Evolutionary conservation across 1,284 basidiomycete genomes (phyloP), one percentile per base, ranked within the genome.

Genomic region (Tetrapyrgos nigripes): DNA sequence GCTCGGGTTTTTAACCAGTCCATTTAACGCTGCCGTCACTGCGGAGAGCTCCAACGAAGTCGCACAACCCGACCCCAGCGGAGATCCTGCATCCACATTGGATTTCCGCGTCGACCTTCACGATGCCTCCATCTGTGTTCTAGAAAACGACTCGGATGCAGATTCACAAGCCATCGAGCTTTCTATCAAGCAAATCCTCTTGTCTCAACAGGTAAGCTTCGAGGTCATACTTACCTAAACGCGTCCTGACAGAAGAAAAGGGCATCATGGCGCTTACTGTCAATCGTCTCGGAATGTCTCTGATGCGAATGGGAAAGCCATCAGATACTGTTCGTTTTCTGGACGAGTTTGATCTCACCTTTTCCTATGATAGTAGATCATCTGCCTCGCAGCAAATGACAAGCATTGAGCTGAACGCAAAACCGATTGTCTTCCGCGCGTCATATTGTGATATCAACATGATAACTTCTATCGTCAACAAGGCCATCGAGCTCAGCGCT

Each of bases 371-470:
- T 73, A 94, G 83, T 61, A 87, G 92, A 3, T 82, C 86, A n/a
- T 84, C 88, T 14, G 83, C 85, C 2, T 83, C 82, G 2, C 89
- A 93, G 55, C 88, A 92, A 65, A 89, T 89, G 77, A 92, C 92
- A 6, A 94, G 83, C 67, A 91, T 98, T 60, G 95, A 98, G 70
- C 73, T 97, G 24, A 81, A 85, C n/a, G 79, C 89, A 13, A 91
- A 91, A 64, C 89, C 96, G 1, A 84, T 98, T 66, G 85, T 97
- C 53, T 90, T 99, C 75, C 87, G 97, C 26, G 94, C 96, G 11
- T 98, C 96, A 0, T 93, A 95, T 68, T 85, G 93, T 33, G 97
- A 99, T 72, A 94, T 99, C 68, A 86, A 88, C 67, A 84, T 99
- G 65, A 97, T 99, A 65, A 88, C 85, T 50, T 83, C 91, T 8